Evolutionary conservation across 2,329 filamentous ascomycete genomes (phyloP), one percentile per base, ranked within the genome.

Genomic region (Sordariomycetes sp.): DNA sequence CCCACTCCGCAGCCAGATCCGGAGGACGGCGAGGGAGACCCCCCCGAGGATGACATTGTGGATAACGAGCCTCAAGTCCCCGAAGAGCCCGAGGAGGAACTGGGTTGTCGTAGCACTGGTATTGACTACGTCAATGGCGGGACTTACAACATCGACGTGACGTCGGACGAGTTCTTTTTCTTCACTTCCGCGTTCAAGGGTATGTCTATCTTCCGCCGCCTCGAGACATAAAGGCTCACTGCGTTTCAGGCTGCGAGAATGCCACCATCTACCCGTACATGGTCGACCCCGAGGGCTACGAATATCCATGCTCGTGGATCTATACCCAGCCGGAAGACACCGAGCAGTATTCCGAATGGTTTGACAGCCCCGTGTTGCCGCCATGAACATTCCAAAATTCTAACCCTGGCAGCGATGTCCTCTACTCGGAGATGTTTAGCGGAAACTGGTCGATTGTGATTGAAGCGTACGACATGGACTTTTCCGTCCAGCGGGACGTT

Each of bases 391-490:
- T 34, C 7, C 8, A 32, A 22, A 50, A 20, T 28, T 18, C 16
- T 28, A 46, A 28, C 18, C 22, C 22, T n/a, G 7, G 3, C 46
- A 58, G 57, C 24, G 57, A 58, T 50, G 57, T 58, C 24, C 52
- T 58, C 14, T 54, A 58, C 25, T 58, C 57, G 14, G 57, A 58
- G 51, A 58, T 58, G 34, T 58, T 40, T 28, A 40, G 25, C 22
- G 57, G 57, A 7, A 58, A 58, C 35, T 58, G 57, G 57, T 46
- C 57, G 16, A 58, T 58, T 25, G 37, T 58, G 25, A 53, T 58
- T 22, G 57, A 58, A 16, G n/a, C 57, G 20, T 24, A 24, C 34
- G 57, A 54, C 6, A 46, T 48, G 35, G 50, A 48, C 16, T 53
- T 54, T n/a, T 54, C 50, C 22, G 57, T 58, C 51, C 50, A 58